Base-by-base conservation (phyloP, 805 yeast species). In the Millerozyma miso region DNA sequence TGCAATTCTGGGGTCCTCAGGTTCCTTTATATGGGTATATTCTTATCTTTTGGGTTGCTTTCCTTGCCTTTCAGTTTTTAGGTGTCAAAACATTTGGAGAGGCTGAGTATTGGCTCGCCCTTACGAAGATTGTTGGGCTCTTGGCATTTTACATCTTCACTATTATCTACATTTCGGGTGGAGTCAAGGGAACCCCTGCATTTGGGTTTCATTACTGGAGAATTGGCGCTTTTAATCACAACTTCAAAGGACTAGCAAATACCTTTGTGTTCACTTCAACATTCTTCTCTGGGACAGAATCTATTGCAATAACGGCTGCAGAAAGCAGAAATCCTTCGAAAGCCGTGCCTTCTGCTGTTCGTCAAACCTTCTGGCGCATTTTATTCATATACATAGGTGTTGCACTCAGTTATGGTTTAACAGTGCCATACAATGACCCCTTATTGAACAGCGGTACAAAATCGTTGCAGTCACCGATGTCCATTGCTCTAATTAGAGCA, bases 241-340 rank as follows among this genome's bases (percentile, higher is more conserved):
- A 81, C 0, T 76, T 77, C 58, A 76, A 73, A 48, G 76, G 80
- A 40, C 71, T 81, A 35, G 85, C 79, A 0, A 71, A 69, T 43
- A 76, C 77, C 3, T 80, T 79, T 52, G 80, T 78, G 3, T 79
- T 73, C 56, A 80, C 82, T 29, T 76, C 81, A 19, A 77, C 81
- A 2, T 79, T 79, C 48, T 79, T 78, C 48, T 70, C 80, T 3
- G 83, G 85, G 5, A 73, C 79, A 1, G 85, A 79, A 51, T 63
- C 74, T 7, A 73, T 77, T 20, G 82, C 83, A 13, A 62, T 81
- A 29, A 72, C 80, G 33, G 85, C 85, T 0, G 79, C 81, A 38
- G 35, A 61, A 19, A 67, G 82, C 3, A 72, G 74, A 51, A 79
- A 81, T 50, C 86, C 86, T 2, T 60, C 72, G 33, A 69, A 65